Evolutionary conservation across 2,329 filamentous ascomycete genomes (phyloP).

Genomic region (Hypoxylon sp.): DNA sequence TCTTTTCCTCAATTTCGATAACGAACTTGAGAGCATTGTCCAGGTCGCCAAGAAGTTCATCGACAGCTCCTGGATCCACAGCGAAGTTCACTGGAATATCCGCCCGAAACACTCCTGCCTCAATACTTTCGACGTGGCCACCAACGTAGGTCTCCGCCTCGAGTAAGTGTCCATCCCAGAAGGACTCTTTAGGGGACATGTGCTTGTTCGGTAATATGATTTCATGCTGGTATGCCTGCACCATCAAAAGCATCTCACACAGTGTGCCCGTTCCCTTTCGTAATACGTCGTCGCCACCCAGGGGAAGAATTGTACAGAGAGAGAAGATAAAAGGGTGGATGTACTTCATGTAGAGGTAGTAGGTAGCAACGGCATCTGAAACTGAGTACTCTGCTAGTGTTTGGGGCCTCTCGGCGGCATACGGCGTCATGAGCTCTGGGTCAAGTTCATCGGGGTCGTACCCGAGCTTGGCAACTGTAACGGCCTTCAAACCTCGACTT

Average conservation of each 20-base stretch:
- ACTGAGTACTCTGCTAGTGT: slow-evolving; percentile 98
- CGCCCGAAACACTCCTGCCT: slow-evolving; percentile 94
- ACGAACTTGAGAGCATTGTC: slow-evolving; percentile 92
- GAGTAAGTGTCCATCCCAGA: slow-evolving; percentile 96
- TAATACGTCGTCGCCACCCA: slow-evolving; percentile 92
- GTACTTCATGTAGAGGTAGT: slow-evolving; percentile 99
- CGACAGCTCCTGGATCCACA: slow-evolving; percentile 88
- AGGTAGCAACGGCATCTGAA: slow-evolving; percentile 97
- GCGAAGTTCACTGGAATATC: slow-evolving; percentile 96
- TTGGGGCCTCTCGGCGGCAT: slow-evolving; percentile 90
- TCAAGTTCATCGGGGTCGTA: slow-evolving; percentile 99
- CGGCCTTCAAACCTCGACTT: slow-evolving; percentile 95
- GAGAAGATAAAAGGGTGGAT: slow-evolving; percentile 99
- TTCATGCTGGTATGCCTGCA: slow-evolving; percentile 91
- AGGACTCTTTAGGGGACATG: slow-evolving; percentile 88
- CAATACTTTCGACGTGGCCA: slow-evolving; percentile 98
- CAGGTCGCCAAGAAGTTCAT: slow-evolving; percentile 88
- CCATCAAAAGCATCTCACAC: slow-evolving; percentile 99
- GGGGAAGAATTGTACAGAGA: slow-evolving; percentile 93
- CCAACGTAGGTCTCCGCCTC: slow-evolving; percentile 99
- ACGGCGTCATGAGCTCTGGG: slow-evolving; percentile 95
- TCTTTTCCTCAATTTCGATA: slow-evolving; percentile 86
- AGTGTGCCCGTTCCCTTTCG: slow-evolving; percentile 97
- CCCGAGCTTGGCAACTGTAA: slow-evolving; percentile 96
- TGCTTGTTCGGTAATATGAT: slow-evolving; percentile 98